These are phyloP conservation scores for Vigna unguiculata DNA, from an alignment of 306 rosid species.

Conservation along the genomic window DNA sequence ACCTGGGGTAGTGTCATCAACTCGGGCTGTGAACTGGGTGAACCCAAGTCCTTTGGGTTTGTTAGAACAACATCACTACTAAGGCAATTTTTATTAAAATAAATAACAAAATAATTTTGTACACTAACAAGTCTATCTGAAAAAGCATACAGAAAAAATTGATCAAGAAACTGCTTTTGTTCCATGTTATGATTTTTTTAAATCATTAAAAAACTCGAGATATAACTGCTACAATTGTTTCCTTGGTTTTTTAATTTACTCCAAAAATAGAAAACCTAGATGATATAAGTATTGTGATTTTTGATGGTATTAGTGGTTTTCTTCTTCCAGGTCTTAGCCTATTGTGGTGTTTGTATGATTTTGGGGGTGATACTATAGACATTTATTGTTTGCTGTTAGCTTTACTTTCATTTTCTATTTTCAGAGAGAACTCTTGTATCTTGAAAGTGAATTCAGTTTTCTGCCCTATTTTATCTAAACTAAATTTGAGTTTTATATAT, in stretches of 20 bases:
- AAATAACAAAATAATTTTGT: background rate
- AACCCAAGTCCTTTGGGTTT: no score
- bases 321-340: conserved; percentile 24
- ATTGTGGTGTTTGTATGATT: conserved; percentile 2
- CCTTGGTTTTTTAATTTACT: conserved; percentile 17
- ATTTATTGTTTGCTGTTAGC: background rate
- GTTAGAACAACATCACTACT: no score
- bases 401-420: conserved; percentile 20
- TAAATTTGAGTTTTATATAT: background rate
- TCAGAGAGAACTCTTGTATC: conserved; percentile 21
- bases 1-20: no score
- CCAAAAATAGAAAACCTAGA: background rate
- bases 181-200: no score
- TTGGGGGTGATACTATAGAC: conserved; percentile 20
- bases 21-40: no score
- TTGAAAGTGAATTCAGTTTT: conserved; percentile 15
- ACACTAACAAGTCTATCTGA: background rate
- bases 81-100: no score
- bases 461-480: background rate
- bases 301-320: conserved; percentile 19
- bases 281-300: conserved; percentile 25
- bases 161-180: no score
- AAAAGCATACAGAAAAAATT: no score
- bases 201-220: no score
- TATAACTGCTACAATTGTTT: background rate